Evolutionary conservation across 78 protist genomes (phyloP), one percentile per base, ranked within the genome.

Genomic region (Dictyostelium capitatum): DNA sequence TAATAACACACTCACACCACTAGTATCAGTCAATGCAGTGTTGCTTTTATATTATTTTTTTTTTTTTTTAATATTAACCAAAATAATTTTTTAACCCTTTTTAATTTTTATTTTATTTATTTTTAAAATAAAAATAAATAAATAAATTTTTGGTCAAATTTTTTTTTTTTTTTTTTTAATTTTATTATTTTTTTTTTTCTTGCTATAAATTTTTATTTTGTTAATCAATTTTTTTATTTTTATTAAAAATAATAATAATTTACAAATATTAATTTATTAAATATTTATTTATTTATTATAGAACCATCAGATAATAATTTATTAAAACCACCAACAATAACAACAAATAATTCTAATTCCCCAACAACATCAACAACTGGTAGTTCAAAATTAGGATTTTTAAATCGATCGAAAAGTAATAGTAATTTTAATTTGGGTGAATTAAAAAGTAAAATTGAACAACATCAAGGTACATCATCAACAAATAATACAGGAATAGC

Each of bases 351-450:
- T 37, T 37, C 43, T 2, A n/a, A n/a, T n/a, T n/a, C n/a, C n/a
- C n/a, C n/a, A n/a, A n/a, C 56, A 50, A 50, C 69, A 59, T 23
- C 69, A 59, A 23, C 69, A 65, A 28, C 74, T 14, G 28, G 46
- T 28, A 28, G 23, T 14, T 67, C 75, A 67, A 67, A 67, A 41
- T 67, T 67, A 19, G 75, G 48, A 32, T 67, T 67, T 15, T 20
- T 67, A 28, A 67, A 67, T 67, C 41, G 75, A 67, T 32, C 75
- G 30, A 67, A 67, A 32, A 67, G 75, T 17, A 67, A 67, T 32
- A 67, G 75, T 67, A 32, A 25, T 32, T 28, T 67, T 30, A 32
- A n/a, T 12, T 37, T 37, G 43, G 43, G 43, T 37, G 75, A 67
- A 67, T 4, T 67, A 32, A 67, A 67, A 32, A 67, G 15, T 67